Conservation (phyloP, 2,329 filamentous ascomycete genomes). For the Cladosporium halotolerans region DNA sequence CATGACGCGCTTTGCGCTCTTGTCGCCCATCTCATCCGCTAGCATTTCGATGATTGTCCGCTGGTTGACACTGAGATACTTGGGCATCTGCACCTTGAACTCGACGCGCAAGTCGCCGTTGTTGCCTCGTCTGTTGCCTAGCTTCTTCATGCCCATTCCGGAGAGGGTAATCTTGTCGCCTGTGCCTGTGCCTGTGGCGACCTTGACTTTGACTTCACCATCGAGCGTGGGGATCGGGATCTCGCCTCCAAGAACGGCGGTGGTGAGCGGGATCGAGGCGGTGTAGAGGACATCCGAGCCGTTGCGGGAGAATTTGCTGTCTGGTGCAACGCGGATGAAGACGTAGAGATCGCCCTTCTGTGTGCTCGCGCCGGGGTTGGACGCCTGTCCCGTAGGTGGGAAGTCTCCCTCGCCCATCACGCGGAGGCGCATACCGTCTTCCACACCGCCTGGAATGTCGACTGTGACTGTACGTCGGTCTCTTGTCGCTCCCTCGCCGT, state of each 20-base stretch:
- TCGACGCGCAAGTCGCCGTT: constrained; percentile 85
- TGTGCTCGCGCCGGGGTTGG: constrained; percentile 57
- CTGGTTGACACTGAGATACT: constrained; percentile 86
- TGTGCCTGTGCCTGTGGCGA: constrained; percentile 83
- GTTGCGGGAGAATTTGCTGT: constrained; percentile 79
- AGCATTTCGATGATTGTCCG: constrained; percentile 90
- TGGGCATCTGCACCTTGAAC: constrained; percentile 92
- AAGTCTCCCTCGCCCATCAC: constrained; percentile 84
- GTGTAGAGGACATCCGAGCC: constrained; percentile 92
- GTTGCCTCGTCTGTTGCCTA: constrained; percentile 57
- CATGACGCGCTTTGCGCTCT: constrained; percentile 87
- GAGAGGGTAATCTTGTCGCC: constrained; percentile 84
- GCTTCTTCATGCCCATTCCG: constrained; percentile 90
- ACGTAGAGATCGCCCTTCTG: constrained; percentile 85
- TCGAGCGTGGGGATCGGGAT: constrained; percentile 85
- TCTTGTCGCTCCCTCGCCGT: constrained; percentile 75
- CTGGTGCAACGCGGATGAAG: constrained; percentile 79
- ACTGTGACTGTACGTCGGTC: constrained; percentile 78
- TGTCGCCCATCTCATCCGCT: constrained; percentile 91
- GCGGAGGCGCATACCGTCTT: constrained; percentile 89
- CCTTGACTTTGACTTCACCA: constrained; percentile 81
- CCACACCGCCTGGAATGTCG: constrained; percentile 90
- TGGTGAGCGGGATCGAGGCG: constrained; percentile 83
- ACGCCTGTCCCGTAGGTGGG: constrained; percentile 65
- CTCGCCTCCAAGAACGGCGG: constrained; percentile 85